Evolutionary conservation across 208 protist genomes (phyloP).

Genomic region (Tritrichomonas foetus): DNA sequence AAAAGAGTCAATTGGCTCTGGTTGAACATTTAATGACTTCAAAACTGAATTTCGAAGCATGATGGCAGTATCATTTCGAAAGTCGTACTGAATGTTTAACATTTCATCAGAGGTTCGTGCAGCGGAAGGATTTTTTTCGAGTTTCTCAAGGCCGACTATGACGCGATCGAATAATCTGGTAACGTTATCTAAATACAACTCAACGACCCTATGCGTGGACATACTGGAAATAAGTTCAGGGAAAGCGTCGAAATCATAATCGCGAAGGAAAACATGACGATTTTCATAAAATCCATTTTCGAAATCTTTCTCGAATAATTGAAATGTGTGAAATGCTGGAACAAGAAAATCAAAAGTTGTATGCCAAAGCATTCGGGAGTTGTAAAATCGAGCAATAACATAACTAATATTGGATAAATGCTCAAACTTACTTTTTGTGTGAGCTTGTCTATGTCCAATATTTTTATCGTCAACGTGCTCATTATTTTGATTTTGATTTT

Average conservation of each 20-base stretch:
- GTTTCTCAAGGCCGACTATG: not conserved
- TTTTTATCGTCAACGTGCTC: not conserved
- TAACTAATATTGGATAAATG: not conserved
- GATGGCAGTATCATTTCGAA: not conserved
- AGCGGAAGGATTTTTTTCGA: not conserved
- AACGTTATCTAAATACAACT: not conserved
- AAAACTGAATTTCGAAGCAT: not conserved
- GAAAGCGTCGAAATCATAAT: not conserved
- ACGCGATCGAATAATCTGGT: not conserved
- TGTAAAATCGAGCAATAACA: not conserved
- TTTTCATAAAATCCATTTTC: not conserved
- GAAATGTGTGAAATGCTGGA: not conserved
- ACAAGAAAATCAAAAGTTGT: not conserved
- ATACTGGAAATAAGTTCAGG: not conserved
- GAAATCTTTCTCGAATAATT: not conserved
- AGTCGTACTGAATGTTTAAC: not conserved
- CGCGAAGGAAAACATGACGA: not conserved
- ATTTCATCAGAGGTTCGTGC: not conserved
- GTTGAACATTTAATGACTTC: not conserved
- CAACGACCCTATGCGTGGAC: not conserved
- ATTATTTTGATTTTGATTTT: too few relatives aligned
- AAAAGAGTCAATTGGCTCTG: not conserved
- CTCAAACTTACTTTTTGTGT: too few relatives aligned
- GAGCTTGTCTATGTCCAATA: not conserved
- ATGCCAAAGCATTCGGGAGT: not conserved